Base-by-base conservation (phyloP, 140 eudicot species). In the Bidens hawaiensis region DNA sequence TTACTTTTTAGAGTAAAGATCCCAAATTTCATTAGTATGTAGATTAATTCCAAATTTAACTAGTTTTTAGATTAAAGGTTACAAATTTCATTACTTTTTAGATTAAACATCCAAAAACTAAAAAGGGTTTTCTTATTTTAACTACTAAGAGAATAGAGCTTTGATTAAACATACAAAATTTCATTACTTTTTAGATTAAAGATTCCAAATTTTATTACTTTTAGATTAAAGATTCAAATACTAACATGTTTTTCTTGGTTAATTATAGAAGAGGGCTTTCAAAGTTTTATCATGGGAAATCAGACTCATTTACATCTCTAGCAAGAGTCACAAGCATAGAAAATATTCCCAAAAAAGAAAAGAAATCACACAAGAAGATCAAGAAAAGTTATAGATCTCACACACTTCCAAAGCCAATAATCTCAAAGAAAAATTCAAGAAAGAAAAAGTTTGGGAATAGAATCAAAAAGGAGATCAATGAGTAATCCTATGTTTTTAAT, bases 261-360 rank as follows among this genome's bases (percentile, higher is more conserved):
- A 11, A 42, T 59, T 77, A 69, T 87, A 91, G 99, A 78, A 83
- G 95, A 73, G 99, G 96, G 55, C 68, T 93, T 11, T 93, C 99
- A 3, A 83, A 85, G 69, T 93, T 69, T 64, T 93, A 93, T 28
- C 75, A 93, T 54, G 99, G 99, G 34, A 88, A 85, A 66, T 93
- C 96, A 36, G 83, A 88, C 59, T 93, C 99, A 7, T 93, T 82
- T 68, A 76, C 96, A 60, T 82, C 89, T 63, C 81, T 93, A 11
- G 78, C 96, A 58, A 85, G 79, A 62, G 96, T 81, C 65, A 74
- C 79, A 70, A 82, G 95, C 83, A 38, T 85, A 58, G 99, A 88
- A 56, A 96, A 93, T 77, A 79, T 93, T 42, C 86, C 79, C 3
- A 91, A 91, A 74, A 93, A 90, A 72, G 78, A 28, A 23, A 55